phyloP scores from a whole-genome alignment of 768 basidiomycete genomes.

The Boletus subparvulus region DNA sequence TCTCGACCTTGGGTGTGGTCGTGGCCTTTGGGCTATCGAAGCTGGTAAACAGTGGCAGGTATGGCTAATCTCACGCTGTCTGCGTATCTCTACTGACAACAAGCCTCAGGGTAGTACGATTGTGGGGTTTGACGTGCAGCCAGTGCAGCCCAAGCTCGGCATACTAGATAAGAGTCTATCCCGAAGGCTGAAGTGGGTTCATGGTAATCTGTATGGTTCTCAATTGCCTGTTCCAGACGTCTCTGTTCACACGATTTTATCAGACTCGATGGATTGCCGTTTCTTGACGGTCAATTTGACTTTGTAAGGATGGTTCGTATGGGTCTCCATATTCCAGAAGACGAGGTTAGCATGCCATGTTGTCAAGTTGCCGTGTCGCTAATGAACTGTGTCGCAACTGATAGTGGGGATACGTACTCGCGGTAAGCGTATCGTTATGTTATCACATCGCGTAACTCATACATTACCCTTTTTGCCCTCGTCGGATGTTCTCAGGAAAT shows the following conservation, averaged over 20 bases:
- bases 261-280: constrained; percentile 67
- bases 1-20: constrained; percentile 72
- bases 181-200: constrained; percentile 60
- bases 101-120: constrained; percentile 47
- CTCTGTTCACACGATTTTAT: constrained; percentile 6
- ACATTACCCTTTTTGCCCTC: constrained; percentile 1
- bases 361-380: constrained; percentile 7
- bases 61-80: constrained; percentile 17
- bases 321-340: constrained; percentile 69
- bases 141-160: constrained; percentile 50
- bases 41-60: constrained; percentile 69
- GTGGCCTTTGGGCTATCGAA: constrained; percentile 68
- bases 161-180: constrained; percentile 42
- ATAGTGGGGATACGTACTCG: constrained; percentile 65
- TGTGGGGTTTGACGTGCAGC: constrained; percentile 57
- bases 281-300: constrained; percentile 56
- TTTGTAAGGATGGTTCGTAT: constrained; percentile 64
- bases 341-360: constrained; percentile 47
- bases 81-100: neutral
- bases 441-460: constrained; percentile 16
- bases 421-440: constrained; percentile 41
- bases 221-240: neutral
- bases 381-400: constrained; percentile 15
- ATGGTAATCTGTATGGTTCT: constrained; percentile 59
- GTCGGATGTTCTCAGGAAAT: constrained; percentile 50